These are phyloP conservation scores for Aspergillus ostianus DNA, from an alignment of 495 filamentous ascomycete species.

Conservation along the genomic window DNA sequence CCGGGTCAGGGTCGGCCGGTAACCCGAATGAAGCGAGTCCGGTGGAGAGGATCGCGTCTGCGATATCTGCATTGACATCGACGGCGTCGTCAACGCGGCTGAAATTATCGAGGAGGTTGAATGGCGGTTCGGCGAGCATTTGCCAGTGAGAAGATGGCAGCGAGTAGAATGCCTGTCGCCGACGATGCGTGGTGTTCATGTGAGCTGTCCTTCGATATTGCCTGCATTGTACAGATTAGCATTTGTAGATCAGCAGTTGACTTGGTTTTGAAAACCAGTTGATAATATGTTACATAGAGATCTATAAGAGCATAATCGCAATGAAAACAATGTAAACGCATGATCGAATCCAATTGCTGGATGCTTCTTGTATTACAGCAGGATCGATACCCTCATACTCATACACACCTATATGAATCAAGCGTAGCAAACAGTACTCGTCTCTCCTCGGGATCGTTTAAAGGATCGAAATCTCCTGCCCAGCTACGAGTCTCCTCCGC, in stretches of 20 bases:
- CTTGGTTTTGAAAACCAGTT: not conserved
- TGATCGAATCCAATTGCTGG: not conserved
- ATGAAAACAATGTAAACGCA: not conserved
- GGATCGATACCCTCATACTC: not conserved
- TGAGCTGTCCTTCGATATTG: conserved; percentile 84
- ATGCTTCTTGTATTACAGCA: not conserved
- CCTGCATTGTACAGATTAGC: conserved; percentile 37
- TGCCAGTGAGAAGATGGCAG: conserved; percentile 81
- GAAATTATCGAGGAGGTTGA: conserved; percentile 76
- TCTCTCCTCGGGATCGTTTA: conserved; percentile 72
- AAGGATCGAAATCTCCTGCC: conserved; percentile 57
- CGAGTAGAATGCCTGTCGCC: conserved; percentile 87
- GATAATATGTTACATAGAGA: not conserved
- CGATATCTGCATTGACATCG: conserved; percentile 80
- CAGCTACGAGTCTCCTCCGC: conserved; percentile 42
- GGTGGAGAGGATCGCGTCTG: conserved; percentile 66
- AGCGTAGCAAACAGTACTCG: conserved; percentile 72
- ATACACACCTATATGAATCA: conserved; percentile 81
- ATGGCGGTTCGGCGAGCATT: conserved; percentile 74
- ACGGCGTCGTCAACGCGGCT: conserved; percentile 82
- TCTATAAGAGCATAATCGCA: not conserved
- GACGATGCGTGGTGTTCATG: conserved; percentile 80
- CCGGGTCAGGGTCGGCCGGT: conserved; percentile 27
- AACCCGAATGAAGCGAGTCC: conserved; percentile 67
- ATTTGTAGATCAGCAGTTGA: not conserved